Evolutionary conservation across 2,329 filamentous ascomycete species (phyloP).

Genomic region (Boeremia lycopersici): DNA sequence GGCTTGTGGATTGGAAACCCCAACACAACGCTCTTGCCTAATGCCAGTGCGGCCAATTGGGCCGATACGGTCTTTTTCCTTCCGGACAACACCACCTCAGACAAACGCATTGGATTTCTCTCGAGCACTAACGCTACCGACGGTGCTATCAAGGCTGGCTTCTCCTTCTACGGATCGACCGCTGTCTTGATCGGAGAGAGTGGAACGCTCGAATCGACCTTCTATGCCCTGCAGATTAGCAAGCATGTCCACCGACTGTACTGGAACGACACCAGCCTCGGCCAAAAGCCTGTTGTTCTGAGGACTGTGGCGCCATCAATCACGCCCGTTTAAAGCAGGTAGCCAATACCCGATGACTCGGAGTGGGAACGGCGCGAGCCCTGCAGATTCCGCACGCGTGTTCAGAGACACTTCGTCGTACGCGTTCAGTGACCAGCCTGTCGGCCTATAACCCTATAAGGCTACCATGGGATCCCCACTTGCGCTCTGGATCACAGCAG

Average conservation of each 20-base stretch:
- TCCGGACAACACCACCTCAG: constrained; percentile 9
- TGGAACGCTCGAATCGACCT: constrained; percentile 23
- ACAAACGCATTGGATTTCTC: constrained; percentile 26
- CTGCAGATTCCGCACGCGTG: neutral
- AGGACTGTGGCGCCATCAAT: constrained; percentile 26
- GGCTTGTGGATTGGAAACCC: constrained; percentile 20
- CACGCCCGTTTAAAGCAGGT: constrained; percentile 4
- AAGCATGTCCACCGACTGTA: constrained; percentile 21
- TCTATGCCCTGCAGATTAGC: constrained; percentile 18
- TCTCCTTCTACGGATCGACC: constrained; percentile 28
- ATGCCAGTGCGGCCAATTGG: constrained; percentile 18
- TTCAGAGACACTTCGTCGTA: too few relatives aligned
- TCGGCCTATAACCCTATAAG: too few relatives aligned
- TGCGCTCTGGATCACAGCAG: too few relatives aligned
- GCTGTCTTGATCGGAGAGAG: constrained; percentile 17
- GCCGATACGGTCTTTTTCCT: constrained; percentile 26
- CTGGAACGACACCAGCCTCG: constrained; percentile 31
- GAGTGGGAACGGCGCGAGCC: neutral
- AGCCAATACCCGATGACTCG: neutral
- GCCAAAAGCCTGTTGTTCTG: constrained; percentile 25
- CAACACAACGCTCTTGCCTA: constrained; percentile 18
- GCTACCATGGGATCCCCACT: too few relatives aligned
- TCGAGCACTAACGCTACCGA: constrained; percentile 1
- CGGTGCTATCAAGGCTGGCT: constrained; percentile 18
- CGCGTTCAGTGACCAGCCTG: too few relatives aligned